Percentiles rank a stretch among this genome's conserved stretches.
phyloP scores from a whole-genome alignment of 371 early-diverging fungal genomes.

The Chytridium lagenaria region DNA sequence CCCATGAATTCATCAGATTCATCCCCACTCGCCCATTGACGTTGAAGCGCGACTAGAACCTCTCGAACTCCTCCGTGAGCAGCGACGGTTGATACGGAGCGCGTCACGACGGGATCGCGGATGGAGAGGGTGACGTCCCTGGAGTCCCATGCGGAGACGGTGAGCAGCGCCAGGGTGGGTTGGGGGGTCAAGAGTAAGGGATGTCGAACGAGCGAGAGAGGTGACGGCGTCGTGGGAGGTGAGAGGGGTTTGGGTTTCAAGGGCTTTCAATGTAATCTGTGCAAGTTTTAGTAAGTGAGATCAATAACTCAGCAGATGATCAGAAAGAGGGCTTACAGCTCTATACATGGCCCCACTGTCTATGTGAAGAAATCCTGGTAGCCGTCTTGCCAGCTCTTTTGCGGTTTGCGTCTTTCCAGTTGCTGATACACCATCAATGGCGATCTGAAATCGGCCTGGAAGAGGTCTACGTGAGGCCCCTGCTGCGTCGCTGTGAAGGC shows the following conservation, averaged over 20 bases:
- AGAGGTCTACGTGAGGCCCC: not conserved
- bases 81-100: constrained; percentile 12
- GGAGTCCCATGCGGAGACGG: constrained; percentile 9
- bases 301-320: not conserved
- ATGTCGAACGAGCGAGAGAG: not conserved
- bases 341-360: constrained; percentile 30
- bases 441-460: constrained; percentile 16
- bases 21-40: not conserved
- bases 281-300: not conserved
- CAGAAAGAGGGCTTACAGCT: constrained; percentile 19
- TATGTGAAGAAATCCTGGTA: constrained; percentile 22
- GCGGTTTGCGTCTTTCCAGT: constrained; percentile 27
- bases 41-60: constrained; percentile 3
- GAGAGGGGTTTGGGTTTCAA: not conserved
- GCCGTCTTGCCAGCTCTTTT: constrained; percentile 8
- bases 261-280: constrained; percentile 7
- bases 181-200: not conserved
- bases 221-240: not conserved
- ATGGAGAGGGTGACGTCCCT: constrained; percentile 10
- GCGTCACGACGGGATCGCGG: constrained; percentile 10
- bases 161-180: not conserved
- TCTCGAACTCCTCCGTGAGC: constrained; percentile 8
- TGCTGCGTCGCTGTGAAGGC: not conserved
- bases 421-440: constrained; percentile 25
- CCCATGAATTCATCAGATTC: constrained; percentile 46